These are phyloP conservation scores for Eucalyptus cloeziana DNA, from an alignment of 345 rosid species.

Conservation along the genomic window DNA sequence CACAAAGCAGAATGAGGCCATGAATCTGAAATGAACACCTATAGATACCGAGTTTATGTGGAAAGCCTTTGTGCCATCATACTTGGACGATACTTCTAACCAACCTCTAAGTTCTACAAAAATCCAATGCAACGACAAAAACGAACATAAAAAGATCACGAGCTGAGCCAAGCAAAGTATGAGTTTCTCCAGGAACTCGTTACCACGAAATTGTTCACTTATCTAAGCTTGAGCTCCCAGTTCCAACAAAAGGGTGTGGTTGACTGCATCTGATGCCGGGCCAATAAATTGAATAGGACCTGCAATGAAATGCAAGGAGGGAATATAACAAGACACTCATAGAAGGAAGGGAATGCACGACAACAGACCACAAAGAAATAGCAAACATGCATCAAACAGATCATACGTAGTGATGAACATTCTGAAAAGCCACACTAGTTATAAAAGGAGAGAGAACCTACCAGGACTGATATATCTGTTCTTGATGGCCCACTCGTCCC, in stretches of 20 bases:
- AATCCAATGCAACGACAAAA: neutral
- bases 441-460: constrained; percentile 12
- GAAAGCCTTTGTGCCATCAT: neutral
- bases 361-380: neutral
- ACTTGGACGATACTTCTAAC: neutral
- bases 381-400: neutral
- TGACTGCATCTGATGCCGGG: constrained; percentile 46
- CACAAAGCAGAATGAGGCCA: neutral
- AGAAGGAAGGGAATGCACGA: neutral
- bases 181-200: neutral
- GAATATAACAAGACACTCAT: neutral
- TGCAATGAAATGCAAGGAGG: neutral
- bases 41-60: neutral
- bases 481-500: constrained; percentile 80
- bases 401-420: neutral
- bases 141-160: neutral
- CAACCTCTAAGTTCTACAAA: neutral
- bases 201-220: neutral
- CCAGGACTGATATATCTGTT: constrained; percentile 91
- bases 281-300: constrained; percentile 94
- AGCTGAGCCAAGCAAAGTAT: neutral
- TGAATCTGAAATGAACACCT: neutral
- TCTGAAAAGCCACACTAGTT: neutral
- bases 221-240: constrained; percentile 49
- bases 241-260: constrained; percentile 68